Percentiles rank a stretch among this genome's conserved stretches.
phyloP scores from a whole-genome alignment of 805 yeast species.

The Starmerella floris region DNA sequence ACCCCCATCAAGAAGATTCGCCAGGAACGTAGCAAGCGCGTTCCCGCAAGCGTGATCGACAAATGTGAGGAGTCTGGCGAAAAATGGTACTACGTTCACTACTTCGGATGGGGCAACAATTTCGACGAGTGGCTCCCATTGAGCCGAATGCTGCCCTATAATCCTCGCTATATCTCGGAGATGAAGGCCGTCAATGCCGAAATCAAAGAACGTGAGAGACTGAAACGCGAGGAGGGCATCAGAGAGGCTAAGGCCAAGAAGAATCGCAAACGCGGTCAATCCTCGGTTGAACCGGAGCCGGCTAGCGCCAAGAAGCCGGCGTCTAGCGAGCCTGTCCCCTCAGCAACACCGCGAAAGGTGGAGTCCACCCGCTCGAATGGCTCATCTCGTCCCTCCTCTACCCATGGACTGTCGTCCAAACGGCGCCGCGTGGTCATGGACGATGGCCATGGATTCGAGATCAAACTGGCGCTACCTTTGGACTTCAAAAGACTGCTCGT shows the following conservation, averaged over 20 bases:
- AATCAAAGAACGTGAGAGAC: slow-evolving; percentile 26
- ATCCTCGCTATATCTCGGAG: slow-evolving; percentile 50
- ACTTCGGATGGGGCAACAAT: slow-evolving; percentile 87
- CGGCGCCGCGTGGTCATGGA: slow-evolving; percentile 28
- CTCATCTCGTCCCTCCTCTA: neutral
- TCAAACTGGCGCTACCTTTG: slow-evolving; percentile 48
- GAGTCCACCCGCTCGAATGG: slow-evolving; percentile 1
- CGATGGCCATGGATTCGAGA: slow-evolving; percentile 35
- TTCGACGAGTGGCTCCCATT: slow-evolving; percentile 94
- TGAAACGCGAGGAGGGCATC: slow-evolving; percentile 16
- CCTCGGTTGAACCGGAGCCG: neutral
- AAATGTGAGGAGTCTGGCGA: slow-evolving; percentile 25
- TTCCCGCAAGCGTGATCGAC: slow-evolving; percentile 5
- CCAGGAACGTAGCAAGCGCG: slow-evolving; percentile 5
- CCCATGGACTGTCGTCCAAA: neutral
- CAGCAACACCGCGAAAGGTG: neutral
- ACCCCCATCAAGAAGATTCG: slow-evolving; percentile 21
- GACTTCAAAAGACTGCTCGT: slow-evolving; percentile 58
- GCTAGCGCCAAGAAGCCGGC: neutral
- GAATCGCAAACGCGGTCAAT: neutral
- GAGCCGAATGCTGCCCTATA: slow-evolving; percentile 53
- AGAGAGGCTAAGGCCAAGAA: slow-evolving; percentile 7
- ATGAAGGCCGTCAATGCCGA: slow-evolving; percentile 48
- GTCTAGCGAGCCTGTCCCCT: neutral
- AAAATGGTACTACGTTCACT: slow-evolving; percentile 58